Evolutionary conservation across 2,329 filamentous ascomycete species (phyloP), one percentile per base, ranked within the genome.

Genomic region (Xylariaceae sp.): DNA sequence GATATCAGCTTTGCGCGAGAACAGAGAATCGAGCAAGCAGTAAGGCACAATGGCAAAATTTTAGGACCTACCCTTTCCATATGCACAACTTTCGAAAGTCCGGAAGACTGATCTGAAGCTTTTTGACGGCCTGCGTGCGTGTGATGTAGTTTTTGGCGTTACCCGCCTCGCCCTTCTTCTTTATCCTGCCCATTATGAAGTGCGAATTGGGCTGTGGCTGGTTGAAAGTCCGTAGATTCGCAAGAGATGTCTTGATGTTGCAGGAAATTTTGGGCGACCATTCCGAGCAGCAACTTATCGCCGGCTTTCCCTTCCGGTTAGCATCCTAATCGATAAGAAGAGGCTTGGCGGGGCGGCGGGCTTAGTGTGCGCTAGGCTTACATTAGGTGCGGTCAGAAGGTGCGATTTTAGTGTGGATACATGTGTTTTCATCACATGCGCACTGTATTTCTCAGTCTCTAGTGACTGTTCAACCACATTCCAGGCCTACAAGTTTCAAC

Each of bases 31-130:
- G 3, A 34, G 6, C 10, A 26, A 37, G 3, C 16, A 30, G 29
- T 18, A 22, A 15, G 41, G 34, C 30, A 47, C 29, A 39, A 36
- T 22, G 49, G 16, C 21, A 34, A 19, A 21, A 22, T 10, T 15
- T 30, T n/a, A 22, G 16, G 18, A 32, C 63, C 48, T 63, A 67
- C 65, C 92, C 94, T 79, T 97, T 97, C 87, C 96, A 99, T 73
- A 99, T 99, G 77, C 94, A 99, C 70, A 99, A 81, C 76, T 95
- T 88, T 75, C 94, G 87, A 76, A 99, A 99, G 76, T 99, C 94
- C 63, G 92, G 91, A 53, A 99, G 84, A 68, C 89, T 96, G 74
- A 99, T 88, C 76, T 99, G 94, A 59, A 99, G 86, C 78, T 97
- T 99, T 73, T 92, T 90, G 66, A 99, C 90, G 43, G 94, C 94